Conservation (phyloP, 2,329 filamentous ascomycete species). For the Penicillium brasilianum region DNA sequence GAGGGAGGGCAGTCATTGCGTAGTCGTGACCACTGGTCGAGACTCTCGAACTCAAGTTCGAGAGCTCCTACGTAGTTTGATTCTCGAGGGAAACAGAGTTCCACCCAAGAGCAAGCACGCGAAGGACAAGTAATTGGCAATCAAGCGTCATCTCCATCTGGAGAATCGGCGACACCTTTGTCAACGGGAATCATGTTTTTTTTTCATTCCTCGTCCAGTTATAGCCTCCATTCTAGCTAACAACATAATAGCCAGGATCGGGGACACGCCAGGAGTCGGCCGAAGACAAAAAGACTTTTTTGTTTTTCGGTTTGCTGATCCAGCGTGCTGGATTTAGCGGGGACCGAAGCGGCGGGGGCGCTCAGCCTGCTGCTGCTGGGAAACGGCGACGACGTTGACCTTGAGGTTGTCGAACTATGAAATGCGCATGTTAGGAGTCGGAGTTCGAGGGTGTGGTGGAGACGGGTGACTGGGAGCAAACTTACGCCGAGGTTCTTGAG, state of each 20-base stretch:
- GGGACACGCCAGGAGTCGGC: slow-evolving; percentile 37
- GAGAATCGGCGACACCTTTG: slow-evolving; percentile 92
- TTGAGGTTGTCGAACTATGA: slow-evolving; percentile 92
- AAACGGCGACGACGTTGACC: slow-evolving; percentile 91
- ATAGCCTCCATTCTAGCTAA: slow-evolving; percentile 38
- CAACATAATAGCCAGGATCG: slow-evolving; percentile 32
- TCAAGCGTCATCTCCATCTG: slow-evolving; percentile 80
- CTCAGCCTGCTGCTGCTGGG: slow-evolving; percentile 85
- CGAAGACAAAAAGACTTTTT: slow-evolving; percentile 39
- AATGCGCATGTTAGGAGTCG: slow-evolving; percentile 30
- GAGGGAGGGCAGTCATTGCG: background rate
- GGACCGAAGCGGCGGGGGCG: slow-evolving; percentile 75
- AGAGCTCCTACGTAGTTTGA: slow-evolving; percentile 32
- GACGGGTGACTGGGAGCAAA: slow-evolving; percentile 43
- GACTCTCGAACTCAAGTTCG: slow-evolving; percentile 12
- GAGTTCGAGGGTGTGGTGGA: background rate
- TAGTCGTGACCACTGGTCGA: slow-evolving; percentile 17
- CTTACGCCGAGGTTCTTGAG: slow-evolving; percentile 98
- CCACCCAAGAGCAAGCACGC: slow-evolving; percentile 26
- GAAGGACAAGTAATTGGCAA: slow-evolving; percentile 68
- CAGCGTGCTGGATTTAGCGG: slow-evolving; percentile 30
- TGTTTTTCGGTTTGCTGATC: slow-evolving; percentile 22
- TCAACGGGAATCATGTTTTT: slow-evolving; percentile 49
- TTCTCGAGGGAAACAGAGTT: slow-evolving; percentile 11
- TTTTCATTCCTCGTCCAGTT: slow-evolving; percentile 43